A percentile compares a stretch with the other conserved stretches of the same genome.
phyloP scores from a whole-genome alignment of 73 alveolate genomes.

The Durusdinium trenchii region DNA sequence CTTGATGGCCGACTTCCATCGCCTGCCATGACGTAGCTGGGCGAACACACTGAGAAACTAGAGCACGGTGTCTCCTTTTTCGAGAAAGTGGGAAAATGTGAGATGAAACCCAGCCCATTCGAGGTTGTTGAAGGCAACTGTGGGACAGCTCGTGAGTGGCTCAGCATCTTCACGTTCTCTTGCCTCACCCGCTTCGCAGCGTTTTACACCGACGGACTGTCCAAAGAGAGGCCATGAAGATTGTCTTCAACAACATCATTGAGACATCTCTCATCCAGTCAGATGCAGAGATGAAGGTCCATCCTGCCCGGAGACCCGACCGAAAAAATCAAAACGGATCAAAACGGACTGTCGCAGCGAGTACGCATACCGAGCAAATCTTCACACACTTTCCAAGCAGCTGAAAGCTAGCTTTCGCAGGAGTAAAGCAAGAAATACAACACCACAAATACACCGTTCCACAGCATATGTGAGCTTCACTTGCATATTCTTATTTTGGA shows the following conservation, averaged over 20 bases:
- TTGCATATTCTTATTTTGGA: background rate
- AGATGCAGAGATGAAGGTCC: conserved; percentile 70
- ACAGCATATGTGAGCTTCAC: too few species aligned
- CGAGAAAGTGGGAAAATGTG: background rate
- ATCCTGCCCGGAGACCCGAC: conserved; percentile 34
- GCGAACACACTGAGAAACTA: background rate
- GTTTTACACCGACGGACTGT: background rate
- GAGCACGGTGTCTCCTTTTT: background rate
- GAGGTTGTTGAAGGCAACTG: conserved; percentile 58
- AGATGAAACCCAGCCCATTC: too few species aligned
- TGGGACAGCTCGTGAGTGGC: conserved; percentile 55
- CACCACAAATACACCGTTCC: too few species aligned
- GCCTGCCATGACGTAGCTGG: conserved; percentile 41
- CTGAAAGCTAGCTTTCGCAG: too few species aligned
- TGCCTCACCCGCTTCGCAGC: background rate
- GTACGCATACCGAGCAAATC: too few species aligned
- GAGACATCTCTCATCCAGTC: conserved; percentile 61
- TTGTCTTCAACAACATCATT: conserved; percentile 89
- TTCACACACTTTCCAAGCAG: too few species aligned
- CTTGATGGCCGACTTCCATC: conserved; percentile 71
- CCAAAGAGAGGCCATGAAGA: conserved; percentile 9
- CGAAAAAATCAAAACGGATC: background rate
- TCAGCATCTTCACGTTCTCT: background rate
- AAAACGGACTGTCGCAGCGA: background rate
- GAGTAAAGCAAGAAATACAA: too few species aligned